Evolutionary conservation across 768 basidiomycete genomes (phyloP), one percentile per base, ranked within the genome.

Genomic region (Lactarius sp.): DNA sequence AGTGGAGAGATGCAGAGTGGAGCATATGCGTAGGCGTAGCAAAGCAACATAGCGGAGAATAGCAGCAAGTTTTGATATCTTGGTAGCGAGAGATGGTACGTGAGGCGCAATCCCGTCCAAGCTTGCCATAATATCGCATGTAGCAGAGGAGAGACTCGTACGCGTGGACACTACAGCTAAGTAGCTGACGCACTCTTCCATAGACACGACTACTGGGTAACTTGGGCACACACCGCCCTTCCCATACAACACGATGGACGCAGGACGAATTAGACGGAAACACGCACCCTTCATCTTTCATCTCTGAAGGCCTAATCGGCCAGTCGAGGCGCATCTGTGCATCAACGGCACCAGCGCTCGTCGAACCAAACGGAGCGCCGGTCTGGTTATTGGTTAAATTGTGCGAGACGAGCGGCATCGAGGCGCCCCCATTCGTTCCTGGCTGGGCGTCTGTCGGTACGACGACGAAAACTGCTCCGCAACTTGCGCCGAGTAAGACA

Each of bases 261-360:
- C 22, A 50, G 41, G 51, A 57, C 46, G 53, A 55, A 34, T 14
- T 53, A 58, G 46, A 59, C 54, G 63, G 22, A 46, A 27, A 41
- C 59, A 83, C 94, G 92, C 84, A 98, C 95, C 94, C 94, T 90
- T 96, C 94, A 70, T 97, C 95, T 75, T 94, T 93, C 92, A 93
- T 94, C 75, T 97, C 94, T 12, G 87, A 88, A 18, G 90, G 90
- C 42, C 91, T 82, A 18, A 94, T 77, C 41, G 83, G 85, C 52
- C 90, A 2, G 22, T 27, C 22, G 22, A 27, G 22, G 22, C 2
- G 82, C 72, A 12, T 8, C 16, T 44, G 59, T 18, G 31, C 59
- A 14, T 53, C 58, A 13, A 10, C 16, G 6, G 10, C 18, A 44
- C 36, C 20, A 4, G 61, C 57, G 46, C 47, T 44, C 31, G 59